A percentile compares a stretch with the other conserved stretches of the same genome.
Conservation (phyloP, 768 basidiomycete species). For the Paxillus involutus region DNA sequence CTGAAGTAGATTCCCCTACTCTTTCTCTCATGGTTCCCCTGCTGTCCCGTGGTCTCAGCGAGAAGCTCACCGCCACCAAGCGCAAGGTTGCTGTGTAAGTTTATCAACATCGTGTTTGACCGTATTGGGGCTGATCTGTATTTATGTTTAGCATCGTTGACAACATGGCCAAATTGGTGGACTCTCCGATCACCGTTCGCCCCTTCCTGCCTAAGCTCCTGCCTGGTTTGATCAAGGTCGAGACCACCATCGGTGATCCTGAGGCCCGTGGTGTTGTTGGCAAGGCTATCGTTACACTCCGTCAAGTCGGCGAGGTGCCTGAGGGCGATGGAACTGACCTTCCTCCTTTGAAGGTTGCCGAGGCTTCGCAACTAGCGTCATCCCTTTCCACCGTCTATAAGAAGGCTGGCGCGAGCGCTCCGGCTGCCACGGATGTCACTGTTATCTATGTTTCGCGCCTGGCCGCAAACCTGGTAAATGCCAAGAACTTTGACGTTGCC, state of each 20-base stretch:
- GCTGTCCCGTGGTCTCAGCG: conserved; percentile 86
- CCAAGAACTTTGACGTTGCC: conserved; percentile 88
- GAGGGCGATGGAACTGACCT: conserved; percentile 86
- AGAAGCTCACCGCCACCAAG: conserved; percentile 95
- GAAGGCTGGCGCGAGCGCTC: conserved; percentile 67
- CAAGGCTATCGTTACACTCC: conserved; percentile 93
- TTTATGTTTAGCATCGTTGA: conserved; percentile 73
- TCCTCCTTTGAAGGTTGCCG: conserved; percentile 77
- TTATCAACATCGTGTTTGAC: conserved; percentile 5
- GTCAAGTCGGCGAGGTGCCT: conserved; percentile 91
- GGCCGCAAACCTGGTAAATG: conserved; percentile 83
- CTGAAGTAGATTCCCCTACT: conserved; percentile 96
- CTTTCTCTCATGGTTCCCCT: conserved; percentile 98
- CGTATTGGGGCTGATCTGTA: conserved; percentile 16
- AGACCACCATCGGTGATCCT: conserved; percentile 93
- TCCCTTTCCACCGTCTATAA: conserved; percentile 79
- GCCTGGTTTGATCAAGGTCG: conserved; percentile 94
- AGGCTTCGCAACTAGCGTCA: conserved; percentile 63
- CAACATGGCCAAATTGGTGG: conserved; percentile 99
- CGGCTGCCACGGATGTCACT: conserved; percentile 56
- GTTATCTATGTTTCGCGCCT: conserved; percentile 73
- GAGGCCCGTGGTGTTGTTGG: conserved; percentile 93
- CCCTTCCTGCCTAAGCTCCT: conserved; percentile 96
- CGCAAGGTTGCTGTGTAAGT: conserved; percentile 95
- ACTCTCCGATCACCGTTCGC: conserved; percentile 91